These are phyloP conservation scores for Metschnikowia lunata DNA, from an alignment of 805 yeast genomes.

Conservation along the genomic window DNA sequence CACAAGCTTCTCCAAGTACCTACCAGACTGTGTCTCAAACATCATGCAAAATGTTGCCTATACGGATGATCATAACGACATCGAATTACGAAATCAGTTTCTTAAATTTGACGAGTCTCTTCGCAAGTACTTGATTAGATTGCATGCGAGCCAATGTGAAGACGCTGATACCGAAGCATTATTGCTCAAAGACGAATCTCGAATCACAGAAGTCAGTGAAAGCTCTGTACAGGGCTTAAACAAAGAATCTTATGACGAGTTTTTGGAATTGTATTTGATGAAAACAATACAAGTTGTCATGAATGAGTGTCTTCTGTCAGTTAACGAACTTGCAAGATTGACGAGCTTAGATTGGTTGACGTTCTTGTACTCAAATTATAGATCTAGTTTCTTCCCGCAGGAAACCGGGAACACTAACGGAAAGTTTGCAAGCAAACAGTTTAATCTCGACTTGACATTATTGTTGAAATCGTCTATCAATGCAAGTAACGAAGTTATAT, in stretches of 20 bases:
- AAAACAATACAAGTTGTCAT: conserved; percentile 68
- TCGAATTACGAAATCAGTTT: conserved; percentile 34
- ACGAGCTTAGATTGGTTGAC: conserved; percentile 89
- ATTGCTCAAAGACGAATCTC: conserved; percentile 6
- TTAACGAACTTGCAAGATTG: conserved; percentile 72
- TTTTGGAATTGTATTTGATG: conserved; percentile 34
- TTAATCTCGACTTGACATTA: conserved; percentile 58
- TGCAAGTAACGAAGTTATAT: conserved; percentile 73
- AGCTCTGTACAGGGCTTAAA: conserved; percentile 45
- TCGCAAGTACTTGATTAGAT: conserved; percentile 28
- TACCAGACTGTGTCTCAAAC: conserved; percentile 71
- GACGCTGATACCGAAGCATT: conserved; percentile 1
- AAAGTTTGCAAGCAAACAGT: conserved; percentile 18
- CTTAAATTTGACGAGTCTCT: conserved; percentile 32
- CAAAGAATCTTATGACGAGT: conserved; percentile 37
- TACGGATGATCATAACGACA: conserved; percentile 34
- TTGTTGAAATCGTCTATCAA: conserved; percentile 65
- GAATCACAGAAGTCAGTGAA: conserved; percentile 44
- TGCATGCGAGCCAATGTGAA: conserved; percentile 23
- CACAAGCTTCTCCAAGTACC: conserved; percentile 62
- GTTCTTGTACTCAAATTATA: conserved; percentile 67
- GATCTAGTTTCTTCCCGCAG: conserved; percentile 28
- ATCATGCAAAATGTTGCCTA: conserved; percentile 44
- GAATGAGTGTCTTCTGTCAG: conserved; percentile 45
- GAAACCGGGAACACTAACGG: conserved; percentile 24